Evolutionary conservation across 1,284 basidiomycete genomes (phyloP).

Genomic region (Meira miltonrushii): DNA sequence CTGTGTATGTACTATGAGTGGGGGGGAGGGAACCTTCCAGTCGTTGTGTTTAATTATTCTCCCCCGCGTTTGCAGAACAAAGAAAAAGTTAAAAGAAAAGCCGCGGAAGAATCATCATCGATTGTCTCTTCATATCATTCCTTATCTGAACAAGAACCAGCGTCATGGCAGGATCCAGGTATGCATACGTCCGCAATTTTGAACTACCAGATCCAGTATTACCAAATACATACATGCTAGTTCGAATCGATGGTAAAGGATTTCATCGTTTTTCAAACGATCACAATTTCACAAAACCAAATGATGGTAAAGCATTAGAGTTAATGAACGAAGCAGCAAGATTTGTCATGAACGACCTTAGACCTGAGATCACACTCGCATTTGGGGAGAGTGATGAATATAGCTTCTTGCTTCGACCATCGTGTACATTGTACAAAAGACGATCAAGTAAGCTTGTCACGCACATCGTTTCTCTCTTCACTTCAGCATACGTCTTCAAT

Average conservation of each 20-base stretch:
- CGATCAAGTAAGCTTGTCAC: slow-evolving; percentile 82
- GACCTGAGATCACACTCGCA: slow-evolving; percentile 55
- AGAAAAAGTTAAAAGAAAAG: neutral
- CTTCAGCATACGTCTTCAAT: slow-evolving; percentile 80
- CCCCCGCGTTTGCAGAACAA: neutral
- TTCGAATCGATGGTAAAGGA: slow-evolving; percentile 85
- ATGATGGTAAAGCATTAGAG: slow-evolving; percentile 76
- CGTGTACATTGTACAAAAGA: slow-evolving; percentile 73
- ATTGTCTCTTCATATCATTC: neutral
- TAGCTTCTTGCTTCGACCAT: slow-evolving; percentile 80
- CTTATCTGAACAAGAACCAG: neutral
- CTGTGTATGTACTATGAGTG: too few relatives aligned
- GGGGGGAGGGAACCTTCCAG: too few relatives aligned
- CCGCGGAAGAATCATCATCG: neutral
- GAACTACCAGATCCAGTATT: slow-evolving; percentile 82
- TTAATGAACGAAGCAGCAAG: slow-evolving; percentile 89
- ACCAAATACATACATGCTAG: slow-evolving; percentile 76
- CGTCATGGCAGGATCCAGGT: slow-evolving; percentile 82
- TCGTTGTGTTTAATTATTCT: neutral
- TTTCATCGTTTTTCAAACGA: slow-evolving; percentile 90
- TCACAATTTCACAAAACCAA: slow-evolving; percentile 82
- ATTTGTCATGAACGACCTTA: slow-evolving; percentile 63
- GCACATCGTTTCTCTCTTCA: slow-evolving; percentile 83
- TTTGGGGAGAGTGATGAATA: slow-evolving; percentile 98
- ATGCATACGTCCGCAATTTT: slow-evolving; percentile 81